phyloP scores from a whole-genome alignment of 2,329 filamentous ascomycete species.

The Paraphaeosphaeria sporulosa region DNA sequence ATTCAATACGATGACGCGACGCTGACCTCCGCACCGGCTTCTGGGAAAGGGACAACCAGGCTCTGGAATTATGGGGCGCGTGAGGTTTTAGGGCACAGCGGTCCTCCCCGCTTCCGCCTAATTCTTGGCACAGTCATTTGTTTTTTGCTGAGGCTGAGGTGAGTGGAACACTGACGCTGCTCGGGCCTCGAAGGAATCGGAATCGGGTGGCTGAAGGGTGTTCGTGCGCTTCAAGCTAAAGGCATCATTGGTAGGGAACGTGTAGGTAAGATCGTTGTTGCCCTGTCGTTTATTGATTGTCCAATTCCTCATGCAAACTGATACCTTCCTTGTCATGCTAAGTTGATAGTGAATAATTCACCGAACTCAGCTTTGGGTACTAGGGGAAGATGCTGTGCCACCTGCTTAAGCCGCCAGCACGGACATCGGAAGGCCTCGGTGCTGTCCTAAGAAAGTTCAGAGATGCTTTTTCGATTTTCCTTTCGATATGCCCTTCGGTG shows the following conservation, averaged over 20 bases:
- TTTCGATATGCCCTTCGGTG: constrained; percentile 28
- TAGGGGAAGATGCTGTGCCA: constrained; percentile 37
- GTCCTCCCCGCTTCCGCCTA: constrained; percentile 47
- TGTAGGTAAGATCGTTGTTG: constrained; percentile 36
- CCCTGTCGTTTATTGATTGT: constrained; percentile 37
- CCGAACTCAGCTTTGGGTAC: constrained; percentile 36
- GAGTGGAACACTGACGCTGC: constrained; percentile 44
- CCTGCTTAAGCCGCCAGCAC: constrained; percentile 39
- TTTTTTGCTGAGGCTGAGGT: constrained; percentile 49
- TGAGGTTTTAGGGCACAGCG: constrained; percentile 48
- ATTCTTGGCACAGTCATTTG: constrained; percentile 43
- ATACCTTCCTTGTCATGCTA: constrained; percentile 43
- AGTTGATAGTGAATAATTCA: constrained; percentile 35
- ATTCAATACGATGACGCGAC: constrained; percentile 26
- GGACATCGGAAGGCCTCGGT: constrained; percentile 40
- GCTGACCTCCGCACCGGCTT: constrained; percentile 30
- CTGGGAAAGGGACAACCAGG: constrained; percentile 32
- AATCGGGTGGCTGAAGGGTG: constrained; percentile 49
- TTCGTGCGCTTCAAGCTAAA: constrained; percentile 47
- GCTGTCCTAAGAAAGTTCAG: constrained; percentile 22
- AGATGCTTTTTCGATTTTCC: constrained; percentile 34
- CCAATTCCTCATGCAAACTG: constrained; percentile 36
- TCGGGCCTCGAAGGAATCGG: constrained; percentile 46
- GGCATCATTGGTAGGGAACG: constrained; percentile 40
- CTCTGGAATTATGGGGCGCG: constrained; percentile 45